A percentile compares a stretch with the other conserved stretches of the same genome.
phyloP scores from a whole-genome alignment of 2,329 filamentous ascomycete species.

The Cladosporium phlei region DNA sequence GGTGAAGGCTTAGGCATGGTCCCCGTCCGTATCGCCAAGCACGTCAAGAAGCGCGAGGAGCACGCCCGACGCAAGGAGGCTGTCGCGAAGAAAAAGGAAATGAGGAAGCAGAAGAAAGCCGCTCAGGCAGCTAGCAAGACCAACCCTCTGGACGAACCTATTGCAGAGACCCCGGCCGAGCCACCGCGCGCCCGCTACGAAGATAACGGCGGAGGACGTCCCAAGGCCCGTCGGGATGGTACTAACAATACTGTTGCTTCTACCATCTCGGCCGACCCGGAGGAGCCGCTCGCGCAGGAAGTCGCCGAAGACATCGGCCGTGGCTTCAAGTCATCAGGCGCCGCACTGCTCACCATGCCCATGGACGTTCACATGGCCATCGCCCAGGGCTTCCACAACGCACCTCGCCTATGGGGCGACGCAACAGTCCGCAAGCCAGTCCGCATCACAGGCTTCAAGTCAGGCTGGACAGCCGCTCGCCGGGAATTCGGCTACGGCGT shows the following conservation, averaged over 20 bases:
- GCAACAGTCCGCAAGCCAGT: conserved; percentile 70
- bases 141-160: conserved; percentile 1
- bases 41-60: conserved; percentile 51
- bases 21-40: conserved; percentile 58
- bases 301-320: conserved; percentile 59
- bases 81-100: conserved; percentile 26
- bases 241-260: conserved; percentile 27
- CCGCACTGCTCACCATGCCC: conserved; percentile 70
- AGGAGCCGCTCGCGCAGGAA: conserved; percentile 26
- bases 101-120: conserved; percentile 22
- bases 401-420: conserved; percentile 79
- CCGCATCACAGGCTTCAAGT: conserved; percentile 71
- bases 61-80: conserved; percentile 47
- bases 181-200: not conserved
- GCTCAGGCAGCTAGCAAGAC: not conserved
- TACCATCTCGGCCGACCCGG: conserved; percentile 24
- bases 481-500: conserved; percentile 67
- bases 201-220: conserved; percentile 15
- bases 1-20: conserved; percentile 61
- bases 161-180: not conserved
- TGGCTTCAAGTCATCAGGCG: conserved; percentile 66
- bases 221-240: conserved; percentile 17
- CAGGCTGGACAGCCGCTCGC: conserved; percentile 67
- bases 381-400: conserved; percentile 83
- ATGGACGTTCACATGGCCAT: conserved; percentile 80